Conservation (phyloP, 495 filamentous ascomycete genomes). For the Aspergillus diversus region DNA sequence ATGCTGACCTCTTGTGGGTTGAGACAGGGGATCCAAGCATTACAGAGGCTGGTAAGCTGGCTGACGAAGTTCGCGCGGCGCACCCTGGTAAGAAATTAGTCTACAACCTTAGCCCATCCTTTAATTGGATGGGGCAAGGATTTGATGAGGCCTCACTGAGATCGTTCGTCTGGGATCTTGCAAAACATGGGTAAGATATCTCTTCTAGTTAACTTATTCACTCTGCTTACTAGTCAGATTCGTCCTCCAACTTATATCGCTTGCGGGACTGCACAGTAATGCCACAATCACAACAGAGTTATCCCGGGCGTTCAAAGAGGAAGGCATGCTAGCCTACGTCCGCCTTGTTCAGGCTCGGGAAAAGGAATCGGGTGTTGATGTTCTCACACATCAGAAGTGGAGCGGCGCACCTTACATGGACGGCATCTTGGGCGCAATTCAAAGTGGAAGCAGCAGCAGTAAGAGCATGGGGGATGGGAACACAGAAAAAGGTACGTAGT, state of each 20-base stretch:
- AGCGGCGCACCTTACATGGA: slow-evolving; percentile 92
- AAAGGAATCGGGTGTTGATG: slow-evolving; percentile 91
- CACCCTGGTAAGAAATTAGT: slow-evolving; percentile 85
- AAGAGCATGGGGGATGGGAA: slow-evolving; percentile 86
- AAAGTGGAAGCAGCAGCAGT: slow-evolving; percentile 82
- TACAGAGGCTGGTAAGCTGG: slow-evolving; percentile 71
- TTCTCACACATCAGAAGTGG: slow-evolving; percentile 98
- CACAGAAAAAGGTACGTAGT: slow-evolving; percentile 59
- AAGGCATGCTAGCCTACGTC: slow-evolving; percentile 96
- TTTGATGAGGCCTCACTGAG: slow-evolving; percentile 78
- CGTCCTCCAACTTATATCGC: slow-evolving; percentile 87
- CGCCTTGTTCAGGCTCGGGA: slow-evolving; percentile 84
- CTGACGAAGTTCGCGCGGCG: slow-evolving; percentile 66
- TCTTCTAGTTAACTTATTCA: too few relatives aligned
- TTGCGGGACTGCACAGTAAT: slow-evolving; percentile 88
- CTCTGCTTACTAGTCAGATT: slow-evolving; percentile 51
- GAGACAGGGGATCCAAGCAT: slow-evolving; percentile 91
- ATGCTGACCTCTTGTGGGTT: slow-evolving; percentile 95
- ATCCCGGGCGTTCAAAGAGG: slow-evolving; percentile 76
- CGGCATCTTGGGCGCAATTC: slow-evolving; percentile 87
- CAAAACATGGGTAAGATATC: slow-evolving; percentile 68
- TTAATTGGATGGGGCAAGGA: slow-evolving; percentile 98
- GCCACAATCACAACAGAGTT: slow-evolving; percentile 88
- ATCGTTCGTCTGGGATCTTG: slow-evolving; percentile 95
- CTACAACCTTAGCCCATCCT: slow-evolving; percentile 93